Base-by-base conservation (phyloP, 2,329 filamentous ascomycete species). In the Corinectria fuckeliana region DNA sequence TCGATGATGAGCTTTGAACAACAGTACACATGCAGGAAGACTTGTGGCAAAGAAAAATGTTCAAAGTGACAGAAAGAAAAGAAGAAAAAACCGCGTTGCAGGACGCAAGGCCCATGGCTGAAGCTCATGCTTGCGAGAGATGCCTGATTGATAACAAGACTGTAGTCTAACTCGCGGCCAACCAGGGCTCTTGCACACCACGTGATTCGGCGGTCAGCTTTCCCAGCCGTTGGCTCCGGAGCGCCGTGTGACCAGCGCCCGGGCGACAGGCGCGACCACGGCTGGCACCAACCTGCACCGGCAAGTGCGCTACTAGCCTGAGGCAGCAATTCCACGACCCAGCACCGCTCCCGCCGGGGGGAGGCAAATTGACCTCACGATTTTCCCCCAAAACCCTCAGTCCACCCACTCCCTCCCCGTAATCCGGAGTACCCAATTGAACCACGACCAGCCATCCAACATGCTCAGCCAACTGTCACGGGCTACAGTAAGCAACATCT, bases 391-490 rank as follows among this genome's bases (percentile, higher is more conserved):
- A 79, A 79, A 75, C 74, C 76, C 72, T 74, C 76, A 77, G 71
- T 70, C 71, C 68, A 67, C 62, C 63, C 61, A 64, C 64, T 64
- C 67, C 65, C 69, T 70, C 71, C 65, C 64, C 65, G 60, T 69
- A n/a, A 72, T 70, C 72, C 71, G 73, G 71, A 68, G 67, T 64
- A 61, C 58, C 71, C 77, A 78, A 81, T 82, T 80, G 80, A 82
- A 78, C 80, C 80, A 77, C 76, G 68, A 75, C 75, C 72, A 69
- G 66, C 67, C 73, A 74, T 77, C 66, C 78, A 85, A 78, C 71
- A 87, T 87, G 84, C 78, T 86, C 77, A 76, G 75, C 71, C 81
- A 83, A 76, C 74, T 85, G 63, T 80, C 81, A 72, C 78, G 84
- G 78, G 78, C 77, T 75, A 81, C 84, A 77, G 85, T 87, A 81